These are phyloP conservation scores for Backusella luteola DNA, from an alignment of 192 early-diverging fungal species.

Conservation along the genomic window DNA sequence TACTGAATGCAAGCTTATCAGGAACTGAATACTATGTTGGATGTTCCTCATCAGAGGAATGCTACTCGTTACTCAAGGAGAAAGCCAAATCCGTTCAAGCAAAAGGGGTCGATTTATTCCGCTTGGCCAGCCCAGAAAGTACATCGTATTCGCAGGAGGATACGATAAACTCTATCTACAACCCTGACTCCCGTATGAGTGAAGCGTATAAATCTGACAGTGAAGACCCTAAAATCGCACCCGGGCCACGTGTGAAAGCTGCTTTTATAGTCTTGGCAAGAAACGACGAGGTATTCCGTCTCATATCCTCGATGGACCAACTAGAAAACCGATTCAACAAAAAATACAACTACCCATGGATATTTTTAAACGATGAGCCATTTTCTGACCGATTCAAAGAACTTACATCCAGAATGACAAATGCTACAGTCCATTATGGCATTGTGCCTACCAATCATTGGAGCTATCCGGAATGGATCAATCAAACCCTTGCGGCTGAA, in stretches of 20 bases:
- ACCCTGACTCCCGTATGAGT: background rate
- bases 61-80: background rate
- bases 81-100: background rate
- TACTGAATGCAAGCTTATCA: background rate
- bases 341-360: conserved; percentile 71
- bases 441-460: conserved; percentile 67
- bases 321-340: conserved; percentile 69
- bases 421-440: conserved; percentile 52
- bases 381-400: conserved; percentile 63
- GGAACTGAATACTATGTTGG: background rate
- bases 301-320: conserved; percentile 57
- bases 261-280: conserved; percentile 72
- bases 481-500: conserved; percentile 53
- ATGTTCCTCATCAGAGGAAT: background rate
- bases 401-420: conserved; percentile 46
- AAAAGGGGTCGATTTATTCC: background rate
- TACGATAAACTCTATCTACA: background rate
- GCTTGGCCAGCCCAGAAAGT: background rate
- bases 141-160: background rate
- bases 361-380: conserved; percentile 72
- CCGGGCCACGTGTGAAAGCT: conserved; percentile 49
- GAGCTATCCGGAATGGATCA: conserved; percentile 80
- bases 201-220: background rate
- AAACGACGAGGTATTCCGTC: conserved; percentile 65
- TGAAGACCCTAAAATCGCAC: background rate